Evolutionary conservation across 208 protist genomes (phyloP), one percentile per base, ranked within the genome.

Genomic region (Trypanosoma mega): DNA sequence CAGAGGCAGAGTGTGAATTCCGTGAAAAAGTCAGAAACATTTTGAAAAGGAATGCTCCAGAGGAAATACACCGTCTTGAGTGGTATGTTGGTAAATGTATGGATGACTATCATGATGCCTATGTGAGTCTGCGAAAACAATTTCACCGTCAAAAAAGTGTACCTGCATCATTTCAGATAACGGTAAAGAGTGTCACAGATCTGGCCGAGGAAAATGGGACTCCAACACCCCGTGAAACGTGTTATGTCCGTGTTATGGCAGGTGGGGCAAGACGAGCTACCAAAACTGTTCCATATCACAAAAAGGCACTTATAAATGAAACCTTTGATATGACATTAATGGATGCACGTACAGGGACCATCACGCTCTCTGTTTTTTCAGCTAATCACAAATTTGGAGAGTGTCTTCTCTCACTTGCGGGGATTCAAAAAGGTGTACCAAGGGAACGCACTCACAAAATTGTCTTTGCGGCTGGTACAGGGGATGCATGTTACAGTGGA

Each of bases 61-160:
- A 79, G 57, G 78, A 90, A 63, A 72, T 94, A 50, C 87, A 94
- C 61, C 79, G 82, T 39, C 66, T 90, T 20, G 83, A 94, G 57
- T 94, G 84, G 82, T 73, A 87, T 63, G 82, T 83, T 7, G 80
- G 76, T 24, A 59, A 76, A 44, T 77, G 68, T 60, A 47, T 69
- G 41, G 39, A 66, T 55, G 64, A 69, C 44, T 68, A 65, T 65
- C 52, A 63, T 50, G 57, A 52, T 18, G 61, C 57, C 12, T 56
- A 52, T 50, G 54, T 55, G 23, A 18, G 18, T 29, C 18, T 64
- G 3, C 29, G 37, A 30, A 39, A 47, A 12, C 57, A 52, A 36
- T 74, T 53, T 43, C 49, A 49, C 1, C 62, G 49, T 34, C 51
- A 49, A n/a, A 20, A 45, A 1, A 18, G 20, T 58, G 20, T 41